phyloP scores from a whole-genome alignment of 257 asterid genomes.

The Plantago elongata region DNA sequence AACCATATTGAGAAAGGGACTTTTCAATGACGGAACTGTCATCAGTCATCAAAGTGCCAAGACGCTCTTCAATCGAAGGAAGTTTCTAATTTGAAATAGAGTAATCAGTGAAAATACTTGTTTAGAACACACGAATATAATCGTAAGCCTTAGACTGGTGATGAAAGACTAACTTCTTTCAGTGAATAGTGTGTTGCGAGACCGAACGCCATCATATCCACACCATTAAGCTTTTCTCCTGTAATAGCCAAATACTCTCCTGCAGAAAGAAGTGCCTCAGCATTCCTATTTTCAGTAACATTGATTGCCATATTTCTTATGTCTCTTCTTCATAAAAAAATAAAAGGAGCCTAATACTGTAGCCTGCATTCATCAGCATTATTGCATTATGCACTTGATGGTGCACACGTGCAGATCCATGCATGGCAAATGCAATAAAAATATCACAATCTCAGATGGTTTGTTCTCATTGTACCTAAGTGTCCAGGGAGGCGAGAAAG shows the following conservation, averaged over 20 bases:
- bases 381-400: too few species aligned
- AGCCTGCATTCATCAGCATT: too few species aligned
- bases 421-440: constrained; percentile 11
- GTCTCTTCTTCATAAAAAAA: too few species aligned
- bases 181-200: constrained; percentile 87
- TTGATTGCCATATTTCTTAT: background rate
- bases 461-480: constrained; percentile 48
- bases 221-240: constrained; percentile 81
- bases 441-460: constrained; percentile 11
- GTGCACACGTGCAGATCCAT: background rate
- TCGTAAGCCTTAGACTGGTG: too few species aligned
- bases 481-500: constrained; percentile 98
- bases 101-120: constrained; percentile 12
- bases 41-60: constrained; percentile 81
- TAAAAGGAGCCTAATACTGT: too few species aligned
- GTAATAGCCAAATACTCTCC: constrained; percentile 97
- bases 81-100: constrained; percentile 56
- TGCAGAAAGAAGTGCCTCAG: constrained; percentile 29
- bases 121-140: background rate
- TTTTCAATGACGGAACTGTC: constrained; percentile 74
- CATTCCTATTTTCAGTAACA: background rate
- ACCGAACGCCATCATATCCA: constrained; percentile 90
- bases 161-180: constrained; percentile 56
- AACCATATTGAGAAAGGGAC: constrained; percentile 85
- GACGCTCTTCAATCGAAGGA: constrained; percentile 89